Percentiles rank a stretch among this genome's conserved stretches.
phyloP scores from a whole-genome alignment of 2,329 filamentous ascomycete species.

The Drechslerella dactyloides region DNA sequence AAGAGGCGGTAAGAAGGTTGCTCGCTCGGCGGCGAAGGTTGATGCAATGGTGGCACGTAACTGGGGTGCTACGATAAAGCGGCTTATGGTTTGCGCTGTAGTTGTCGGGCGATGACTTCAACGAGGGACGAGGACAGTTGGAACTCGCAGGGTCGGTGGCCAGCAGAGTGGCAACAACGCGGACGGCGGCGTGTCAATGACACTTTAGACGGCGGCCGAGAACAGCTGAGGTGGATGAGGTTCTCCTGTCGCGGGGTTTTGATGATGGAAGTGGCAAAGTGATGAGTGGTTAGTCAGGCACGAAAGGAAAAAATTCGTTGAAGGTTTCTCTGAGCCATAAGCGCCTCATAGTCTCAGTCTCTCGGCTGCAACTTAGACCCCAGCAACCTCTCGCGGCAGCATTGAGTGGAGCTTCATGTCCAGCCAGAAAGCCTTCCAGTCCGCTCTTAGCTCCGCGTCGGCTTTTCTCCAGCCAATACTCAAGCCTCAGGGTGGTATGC shows the following conservation, averaged over 20 bases:
- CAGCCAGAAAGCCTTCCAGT: conserved; percentile 37
- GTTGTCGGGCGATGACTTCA: not conserved
- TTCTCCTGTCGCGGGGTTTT: not conserved
- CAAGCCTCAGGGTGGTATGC: conserved; percentile 40
- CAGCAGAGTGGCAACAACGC: not conserved
- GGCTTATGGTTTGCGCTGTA: not conserved
- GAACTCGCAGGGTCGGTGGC: not conserved
- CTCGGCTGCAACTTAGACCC: conserved; percentile 1
- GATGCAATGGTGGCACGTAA: not conserved
- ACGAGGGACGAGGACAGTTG: not conserved
- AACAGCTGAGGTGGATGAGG: not conserved
- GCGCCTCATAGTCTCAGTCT: not conserved
- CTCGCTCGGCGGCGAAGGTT: not conserved
- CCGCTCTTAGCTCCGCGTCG: conserved; percentile 22
- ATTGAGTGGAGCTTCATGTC: conserved; percentile 29
- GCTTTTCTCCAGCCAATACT: conserved; percentile 44
- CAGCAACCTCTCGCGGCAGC: not conserved
- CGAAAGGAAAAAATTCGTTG: not conserved
- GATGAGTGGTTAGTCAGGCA: not conserved
- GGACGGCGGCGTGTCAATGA: not conserved
- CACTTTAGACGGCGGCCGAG: not conserved
- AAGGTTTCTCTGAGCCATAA: not conserved
- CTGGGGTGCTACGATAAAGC: not conserved
- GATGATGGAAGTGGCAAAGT: not conserved
- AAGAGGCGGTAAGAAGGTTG: not conserved